Base-by-base conservation (phyloP, 306 rosid species). In the Lathyrus tuberosus region DNA sequence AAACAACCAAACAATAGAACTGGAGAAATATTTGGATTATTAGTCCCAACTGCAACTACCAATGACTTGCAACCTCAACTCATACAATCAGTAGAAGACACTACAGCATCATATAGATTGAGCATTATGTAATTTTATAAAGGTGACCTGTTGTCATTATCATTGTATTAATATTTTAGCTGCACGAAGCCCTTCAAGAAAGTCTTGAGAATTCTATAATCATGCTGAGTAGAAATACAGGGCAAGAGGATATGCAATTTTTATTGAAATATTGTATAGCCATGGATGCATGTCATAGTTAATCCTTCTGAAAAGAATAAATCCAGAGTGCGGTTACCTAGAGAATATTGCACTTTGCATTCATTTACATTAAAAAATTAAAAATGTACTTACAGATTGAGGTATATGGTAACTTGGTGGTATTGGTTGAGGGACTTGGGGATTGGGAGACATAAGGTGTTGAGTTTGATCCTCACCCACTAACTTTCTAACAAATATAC, bases 271-370 rank as follows among this genome's bases (percentile, higher is more conserved):
- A 40, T 72, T 49, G 20, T 42, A 28, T 60, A 64, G 65, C 38
- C 44, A 12, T 22, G 54, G 31, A 67, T 62, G 71, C 24, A 67
- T 15, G 44, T 33, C 37, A 51, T 9, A 28, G 69, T 31, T n/a
- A 59, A 72, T 60, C 28, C 75, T 30, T 33, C 75, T 28, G 46
- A 42, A 70, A 61, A 49, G 53, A 51, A 65, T 65, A 59, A 38
- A 59, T 37, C 66, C 33, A 28, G 46, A 5, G 62, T 42, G 30
- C 40, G 58, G 44, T 20, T 35, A 35, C 57, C 76, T 40, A 44
- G 62, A 51, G 30, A 68, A 43, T 61, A 60, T 10, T 57, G 35
- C 62, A 67, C 22, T 67, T 20, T 44, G 37, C 52, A 67, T 33
- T 67, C 33, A 15, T 51, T 73, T 67, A 52, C 33, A 35, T 61